phyloP scores from a whole-genome alignment of 345 rosid genomes.

The Stellera chamaejasme region DNA sequence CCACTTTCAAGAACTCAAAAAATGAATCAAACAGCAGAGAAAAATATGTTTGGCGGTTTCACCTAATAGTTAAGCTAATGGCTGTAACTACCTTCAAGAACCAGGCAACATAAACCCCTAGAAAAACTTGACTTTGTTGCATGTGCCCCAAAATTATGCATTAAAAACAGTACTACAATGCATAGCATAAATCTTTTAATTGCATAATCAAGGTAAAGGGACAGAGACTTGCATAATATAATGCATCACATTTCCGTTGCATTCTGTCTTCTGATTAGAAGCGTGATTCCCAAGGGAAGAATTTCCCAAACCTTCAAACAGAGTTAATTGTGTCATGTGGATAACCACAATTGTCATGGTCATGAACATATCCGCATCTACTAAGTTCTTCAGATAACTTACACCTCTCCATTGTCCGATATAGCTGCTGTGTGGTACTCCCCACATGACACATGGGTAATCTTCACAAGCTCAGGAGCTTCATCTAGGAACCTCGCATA shows the following conservation, averaged over 20 bases:
- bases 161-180: too few relatives aligned
- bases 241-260: slow-evolving; percentile 51
- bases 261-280: slow-evolving; percentile 41
- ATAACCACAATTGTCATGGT: slow-evolving; percentile 40
- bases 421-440: slow-evolving; percentile 95
- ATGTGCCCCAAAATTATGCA: too few relatives aligned
- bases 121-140: too few relatives aligned
- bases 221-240: slow-evolving; percentile 68
- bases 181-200: slow-evolving; percentile 2
- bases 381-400: slow-evolving; percentile 53
- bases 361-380: slow-evolving; percentile 33
- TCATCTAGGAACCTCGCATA: slow-evolving; percentile 91
- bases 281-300: slow-evolving; percentile 40
- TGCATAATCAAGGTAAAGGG: slow-evolving; percentile 22
- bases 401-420: slow-evolving; percentile 93
- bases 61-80: too few relatives aligned
- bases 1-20: too few relatives aligned
- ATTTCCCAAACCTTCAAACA: slow-evolving; percentile 43
- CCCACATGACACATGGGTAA: slow-evolving; percentile 82
- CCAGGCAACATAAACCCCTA: too few relatives aligned
- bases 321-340: slow-evolving; percentile 38
- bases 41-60: too few relatives aligned
- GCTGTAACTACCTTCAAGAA: too few relatives aligned
- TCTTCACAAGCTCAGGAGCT: slow-evolving; percentile 92
- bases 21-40: too few relatives aligned